Conservation (phyloP, 768 basidiomycete species). For the Boletus rubroflammeus region DNA sequence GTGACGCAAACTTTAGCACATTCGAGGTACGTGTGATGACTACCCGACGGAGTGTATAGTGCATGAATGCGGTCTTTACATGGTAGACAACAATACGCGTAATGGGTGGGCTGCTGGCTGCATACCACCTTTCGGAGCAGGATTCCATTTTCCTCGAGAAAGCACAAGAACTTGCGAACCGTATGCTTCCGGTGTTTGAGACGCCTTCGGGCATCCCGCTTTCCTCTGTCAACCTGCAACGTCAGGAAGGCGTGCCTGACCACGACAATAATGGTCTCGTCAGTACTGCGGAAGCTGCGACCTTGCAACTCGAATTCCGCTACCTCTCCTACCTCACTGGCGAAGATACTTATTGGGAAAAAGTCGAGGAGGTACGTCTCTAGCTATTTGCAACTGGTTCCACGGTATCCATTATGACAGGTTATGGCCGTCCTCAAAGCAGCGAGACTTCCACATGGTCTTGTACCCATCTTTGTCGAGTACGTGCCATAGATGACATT, state of each 20-base stretch:
- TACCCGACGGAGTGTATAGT: neutral
- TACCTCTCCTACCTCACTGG: conserved; percentile 81
- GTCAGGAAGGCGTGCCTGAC: conserved; percentile 57
- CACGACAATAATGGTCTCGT: conserved; percentile 56
- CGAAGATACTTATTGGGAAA: conserved; percentile 76
- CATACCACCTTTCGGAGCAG: conserved; percentile 70
- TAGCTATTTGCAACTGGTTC: neutral
- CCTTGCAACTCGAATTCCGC: conserved; percentile 85
- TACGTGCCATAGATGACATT: conserved; percentile 33
- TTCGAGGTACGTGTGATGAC: conserved; percentile 67
- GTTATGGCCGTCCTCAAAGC: conserved; percentile 69
- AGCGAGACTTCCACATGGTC: conserved; percentile 61
- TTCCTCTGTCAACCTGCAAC: conserved; percentile 73
- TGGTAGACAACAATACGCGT: conserved; percentile 86
- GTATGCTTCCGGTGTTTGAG: conserved; percentile 81
- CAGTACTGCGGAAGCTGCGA: conserved; percentile 84
- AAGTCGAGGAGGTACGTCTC: conserved; percentile 59
- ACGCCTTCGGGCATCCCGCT: conserved; percentile 78
- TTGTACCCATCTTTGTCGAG: conserved; percentile 86
- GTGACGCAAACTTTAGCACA: conserved; percentile 76
- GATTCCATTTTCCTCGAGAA: conserved; percentile 71
- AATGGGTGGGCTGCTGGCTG: conserved; percentile 84
- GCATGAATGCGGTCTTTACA: conserved; percentile 3
- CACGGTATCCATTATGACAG: conserved; percentile 26
- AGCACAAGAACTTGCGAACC: conserved; percentile 79